These are phyloP conservation scores for Scutellaria barbata DNA, from an alignment of 257 asterid genomes.

Conservation along the genomic window DNA sequence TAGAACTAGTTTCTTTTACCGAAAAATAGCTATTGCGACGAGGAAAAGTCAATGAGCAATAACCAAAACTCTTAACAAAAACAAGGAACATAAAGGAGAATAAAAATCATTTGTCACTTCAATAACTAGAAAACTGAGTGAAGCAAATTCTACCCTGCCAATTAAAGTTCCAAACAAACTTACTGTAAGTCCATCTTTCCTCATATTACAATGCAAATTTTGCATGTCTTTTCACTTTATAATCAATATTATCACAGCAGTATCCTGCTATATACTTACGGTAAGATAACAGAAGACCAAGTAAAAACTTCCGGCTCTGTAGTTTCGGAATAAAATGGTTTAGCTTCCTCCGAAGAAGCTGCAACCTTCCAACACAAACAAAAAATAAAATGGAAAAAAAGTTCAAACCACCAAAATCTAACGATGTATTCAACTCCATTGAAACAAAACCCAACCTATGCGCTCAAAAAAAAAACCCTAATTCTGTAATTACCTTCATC, in stretches of 20 bases:
- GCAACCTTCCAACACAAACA: conserved; percentile 48
- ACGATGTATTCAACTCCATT: conserved; percentile 1
- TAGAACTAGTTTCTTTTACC: neutral
- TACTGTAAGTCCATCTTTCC: neutral
- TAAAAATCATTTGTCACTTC: neutral
- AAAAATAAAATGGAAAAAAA: neutral
- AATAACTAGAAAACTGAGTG: neutral
- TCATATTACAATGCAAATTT: neutral
- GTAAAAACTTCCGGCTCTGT: conserved; percentile 63
- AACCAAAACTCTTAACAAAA: neutral
- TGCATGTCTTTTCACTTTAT: conserved; percentile 3
- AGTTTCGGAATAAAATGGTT: conserved; percentile 51
- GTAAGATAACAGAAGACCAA: conserved; percentile 85
- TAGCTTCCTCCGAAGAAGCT: conserved; percentile 67
- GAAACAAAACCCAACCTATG: conserved; percentile 2
- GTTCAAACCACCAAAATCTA: neutral
- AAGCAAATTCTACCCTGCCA: neutral
- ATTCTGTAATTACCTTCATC: conserved; percentile 36
- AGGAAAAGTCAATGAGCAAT: conserved; percentile 7
- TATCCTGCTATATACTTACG: conserved; percentile 53
- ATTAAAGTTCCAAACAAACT: conserved; percentile 1
- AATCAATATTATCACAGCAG: neutral
- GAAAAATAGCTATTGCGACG: neutral
- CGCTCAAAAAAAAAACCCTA: neutral
- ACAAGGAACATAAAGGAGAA: conserved; percentile 7